These are phyloP conservation scores for Sisymbrium altissimum DNA, from an alignment of 345 rosid species.

Conservation along the genomic window DNA sequence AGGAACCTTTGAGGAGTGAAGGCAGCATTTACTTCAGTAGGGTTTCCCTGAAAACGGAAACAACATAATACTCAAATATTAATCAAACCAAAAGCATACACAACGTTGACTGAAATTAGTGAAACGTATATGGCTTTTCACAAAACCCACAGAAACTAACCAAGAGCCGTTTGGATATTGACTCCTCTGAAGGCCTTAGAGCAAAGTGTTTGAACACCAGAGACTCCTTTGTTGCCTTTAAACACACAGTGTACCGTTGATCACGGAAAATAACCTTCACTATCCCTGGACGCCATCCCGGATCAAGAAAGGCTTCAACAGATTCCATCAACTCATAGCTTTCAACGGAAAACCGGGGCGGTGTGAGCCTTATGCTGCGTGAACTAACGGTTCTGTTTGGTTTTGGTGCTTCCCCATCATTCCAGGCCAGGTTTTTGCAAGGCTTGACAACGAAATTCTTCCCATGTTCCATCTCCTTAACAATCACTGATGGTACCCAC, in stretches of 20 bases:
- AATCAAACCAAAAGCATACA: background rate
- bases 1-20: background rate
- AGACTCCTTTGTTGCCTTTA: constrained; percentile 40
- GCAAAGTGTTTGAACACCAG: constrained; percentile 38
- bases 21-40: background rate
- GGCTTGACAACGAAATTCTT: constrained; percentile 47
- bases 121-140: too few relatives aligned
- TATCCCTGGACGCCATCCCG: constrained; percentile 56
- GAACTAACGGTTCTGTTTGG: constrained; percentile 31
- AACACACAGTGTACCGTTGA: constrained; percentile 41
- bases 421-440: constrained; percentile 20
- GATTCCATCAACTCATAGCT: constrained; percentile 42
- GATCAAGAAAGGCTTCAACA: constrained; percentile 41
- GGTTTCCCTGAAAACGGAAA: background rate
- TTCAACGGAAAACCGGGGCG: constrained; percentile 37
- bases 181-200: constrained; percentile 39
- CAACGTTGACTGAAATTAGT: background rate
- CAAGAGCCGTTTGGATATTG: constrained; percentile 20
- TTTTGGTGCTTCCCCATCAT: constrained; percentile 16
- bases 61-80: background rate
- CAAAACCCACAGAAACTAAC: constrained; percentile 20
- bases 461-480: constrained; percentile 40
- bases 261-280: constrained; percentile 45
- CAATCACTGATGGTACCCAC: constrained; percentile 56
- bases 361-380: constrained; percentile 41